Conservation (phyloP, 2,329 filamentous ascomycete species). For the Alternaria sp. region DNA sequence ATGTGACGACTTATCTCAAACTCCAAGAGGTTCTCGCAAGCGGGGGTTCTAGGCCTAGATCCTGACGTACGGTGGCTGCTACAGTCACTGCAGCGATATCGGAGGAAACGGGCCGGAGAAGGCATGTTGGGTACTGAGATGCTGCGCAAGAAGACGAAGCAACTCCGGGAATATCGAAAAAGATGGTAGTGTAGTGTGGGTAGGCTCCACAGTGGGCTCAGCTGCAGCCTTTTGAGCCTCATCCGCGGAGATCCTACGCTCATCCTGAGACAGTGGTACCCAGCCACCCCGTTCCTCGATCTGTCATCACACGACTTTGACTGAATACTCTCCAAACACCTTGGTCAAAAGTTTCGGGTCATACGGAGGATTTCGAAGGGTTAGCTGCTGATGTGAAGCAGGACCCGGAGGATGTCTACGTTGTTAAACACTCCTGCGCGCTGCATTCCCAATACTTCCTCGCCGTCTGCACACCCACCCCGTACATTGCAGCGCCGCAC, state of each 20-base stretch:
- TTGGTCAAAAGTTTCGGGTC: not conserved
- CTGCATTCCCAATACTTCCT: conserved; percentile 40
- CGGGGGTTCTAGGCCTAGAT: not conserved
- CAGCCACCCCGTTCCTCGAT: not conserved
- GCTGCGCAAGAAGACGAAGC: not conserved
- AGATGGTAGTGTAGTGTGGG: not conserved
- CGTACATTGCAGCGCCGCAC: conserved; percentile 45
- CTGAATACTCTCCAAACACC: not conserved
- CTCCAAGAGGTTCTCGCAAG: not conserved
- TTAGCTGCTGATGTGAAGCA: not conserved
- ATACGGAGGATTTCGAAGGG: not conserved
- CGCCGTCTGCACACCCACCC: conserved; percentile 45
- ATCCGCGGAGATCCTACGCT: conserved; percentile 10
- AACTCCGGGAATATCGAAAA: conserved; percentile 2
- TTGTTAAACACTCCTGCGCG: not conserved
- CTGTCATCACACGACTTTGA: not conserved
- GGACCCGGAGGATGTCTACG: not conserved
- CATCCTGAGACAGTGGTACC: not conserved
- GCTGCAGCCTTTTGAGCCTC: not conserved
- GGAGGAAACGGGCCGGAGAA: conserved; percentile 13
- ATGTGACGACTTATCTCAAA: not conserved
- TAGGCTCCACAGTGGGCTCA: conserved; percentile 1
- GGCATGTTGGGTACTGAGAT: not conserved
- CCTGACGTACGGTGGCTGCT: conserved; percentile 10
- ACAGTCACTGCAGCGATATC: conserved; percentile 14